Evolutionary conservation across 2,329 filamentous ascomycete genomes (phyloP), one percentile per base, ranked within the genome.

Genomic region (Aspergillus alliaceus): DNA sequence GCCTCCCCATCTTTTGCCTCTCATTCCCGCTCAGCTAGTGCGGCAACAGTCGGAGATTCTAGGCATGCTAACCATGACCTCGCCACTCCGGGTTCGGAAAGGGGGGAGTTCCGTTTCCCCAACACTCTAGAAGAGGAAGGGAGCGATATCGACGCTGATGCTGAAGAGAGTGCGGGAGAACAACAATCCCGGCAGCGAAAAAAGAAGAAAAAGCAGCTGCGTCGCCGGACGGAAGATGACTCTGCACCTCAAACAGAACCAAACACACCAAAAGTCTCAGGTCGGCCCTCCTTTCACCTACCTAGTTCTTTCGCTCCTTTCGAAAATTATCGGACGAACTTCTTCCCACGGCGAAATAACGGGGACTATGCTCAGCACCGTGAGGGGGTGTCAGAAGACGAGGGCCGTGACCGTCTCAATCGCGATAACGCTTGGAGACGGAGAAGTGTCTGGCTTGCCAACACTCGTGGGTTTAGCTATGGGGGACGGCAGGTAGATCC

Each of bases 81-180:
- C 20, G 69, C 77, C 22, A 80, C 79, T 0, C 80, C 81, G 5
- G 73, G 72, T 15, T 79, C 78, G n/a, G 80, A 83, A 66, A 74
- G 77, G 59, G 77, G 76, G 27, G 75, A 77, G 29, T 76, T 80
- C 47, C 78, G 79, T 56, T 78, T 85, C 61, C 83, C 83, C 9
- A 78, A 82, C 20, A 84, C 81, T 1, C 71, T 86, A 54, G 74
- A 77, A 40, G 83, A 84, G 62, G 81, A 82, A 56, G 86, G 85
- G 20, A 90, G 86, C 70, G 90, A 93, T 71, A 86, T 81, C 14
- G 88, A 90, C 67, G 87, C 89, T 1, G 91, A 95, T 71, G 90
- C 88, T 1, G 93, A 96, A 70, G 91, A 95, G 70, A 96, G 91
- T 44, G 90, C 87, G 0, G 91, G 92, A 52, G 93, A 96, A 69